Evolutionary conservation across 1,284 basidiomycete genomes (phyloP), one percentile per base, ranked within the genome.

Genomic region (Porogramme epimiltina): DNA sequence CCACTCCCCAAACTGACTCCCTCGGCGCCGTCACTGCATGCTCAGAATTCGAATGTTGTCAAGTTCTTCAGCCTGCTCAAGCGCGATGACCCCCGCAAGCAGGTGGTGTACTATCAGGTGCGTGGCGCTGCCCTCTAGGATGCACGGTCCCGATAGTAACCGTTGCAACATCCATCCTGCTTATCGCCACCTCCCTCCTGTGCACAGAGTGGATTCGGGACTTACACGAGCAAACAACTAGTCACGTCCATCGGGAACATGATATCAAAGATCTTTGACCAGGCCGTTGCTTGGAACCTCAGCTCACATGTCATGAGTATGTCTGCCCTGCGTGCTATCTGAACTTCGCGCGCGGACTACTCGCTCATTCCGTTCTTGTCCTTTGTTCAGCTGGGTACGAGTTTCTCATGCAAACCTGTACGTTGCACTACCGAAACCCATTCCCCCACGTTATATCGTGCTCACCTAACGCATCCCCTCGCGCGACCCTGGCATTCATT

Each of bases 101-200:
- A 85, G 61, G 70, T 83, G 68, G 80, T 82, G 10, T 86, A 85
- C 61, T 86, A 86, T 62, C 84, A 86, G 70, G 81, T 80, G 36
- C 11, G 71, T 55, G 49, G 45, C 39, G 31, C 38, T 36, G 33
- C 20, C 33, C 31, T 42, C 37, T 25, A 25, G 23, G 24, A 33
- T 36, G 49, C 22, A 41, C 37, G 54, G 53, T 53, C 57, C 26
- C 41, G 57, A 55, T 53, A 51, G 46, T 45, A 47, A 13, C n/a
- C n/a, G n/a, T n/a, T n/a, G n/a, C n/a, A n/a, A n/a, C n/a, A n/a
- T n/a, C 5, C 34, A 6, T 16, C 23, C 26, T 19, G 24, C 40
- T 22, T 15, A 41, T 26, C 22, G 18, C 34, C 10, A 15, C 49
- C 3, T 6, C 19, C 18, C 18, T 16, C 22, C 23, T 36, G 41